phyloP scores from a whole-genome alignment of 768 basidiomycete genomes.

The Phallus indusiatus region DNA sequence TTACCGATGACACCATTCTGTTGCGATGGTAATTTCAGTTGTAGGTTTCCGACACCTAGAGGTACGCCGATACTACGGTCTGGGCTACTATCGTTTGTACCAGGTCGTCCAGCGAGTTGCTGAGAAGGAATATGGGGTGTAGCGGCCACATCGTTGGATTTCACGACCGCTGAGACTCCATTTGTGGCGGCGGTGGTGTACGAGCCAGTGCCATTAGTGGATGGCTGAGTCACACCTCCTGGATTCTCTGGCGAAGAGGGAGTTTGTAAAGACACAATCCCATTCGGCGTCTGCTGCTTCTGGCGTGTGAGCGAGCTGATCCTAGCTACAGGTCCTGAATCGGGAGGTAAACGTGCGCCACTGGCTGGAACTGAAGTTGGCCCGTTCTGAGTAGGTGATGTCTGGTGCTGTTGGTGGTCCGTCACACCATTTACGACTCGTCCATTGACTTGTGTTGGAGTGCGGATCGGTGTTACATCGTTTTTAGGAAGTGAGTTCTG shows the following conservation, averaged over 20 bases:
- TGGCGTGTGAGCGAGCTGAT: background rate
- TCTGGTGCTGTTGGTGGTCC: background rate
- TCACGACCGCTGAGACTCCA: background rate
- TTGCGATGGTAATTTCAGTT: conserved; percentile 1
- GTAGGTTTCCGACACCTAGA: conserved; percentile 1
- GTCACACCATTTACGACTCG: background rate
- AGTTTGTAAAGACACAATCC: background rate
- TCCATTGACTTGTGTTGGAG: background rate
- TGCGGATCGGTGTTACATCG: background rate
- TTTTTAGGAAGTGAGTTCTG: background rate
- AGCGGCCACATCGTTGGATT: background rate
- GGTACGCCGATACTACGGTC: background rate
- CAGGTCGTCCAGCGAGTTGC: background rate
- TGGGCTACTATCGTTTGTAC: background rate
- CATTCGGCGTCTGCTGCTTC: background rate
- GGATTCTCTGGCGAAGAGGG: background rate
- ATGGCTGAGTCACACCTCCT: background rate
- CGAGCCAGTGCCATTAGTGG: background rate
- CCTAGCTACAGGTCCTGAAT: background rate
- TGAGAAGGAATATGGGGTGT: background rate
- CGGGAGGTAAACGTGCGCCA: background rate
- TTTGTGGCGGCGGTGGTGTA: background rate
- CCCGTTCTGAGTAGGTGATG: background rate
- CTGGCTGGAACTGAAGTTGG: background rate
- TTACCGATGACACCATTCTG: background rate